These are phyloP conservation scores for Camelina sativa DNA, from an alignment of 345 rosid genomes.

Conservation along the genomic window DNA sequence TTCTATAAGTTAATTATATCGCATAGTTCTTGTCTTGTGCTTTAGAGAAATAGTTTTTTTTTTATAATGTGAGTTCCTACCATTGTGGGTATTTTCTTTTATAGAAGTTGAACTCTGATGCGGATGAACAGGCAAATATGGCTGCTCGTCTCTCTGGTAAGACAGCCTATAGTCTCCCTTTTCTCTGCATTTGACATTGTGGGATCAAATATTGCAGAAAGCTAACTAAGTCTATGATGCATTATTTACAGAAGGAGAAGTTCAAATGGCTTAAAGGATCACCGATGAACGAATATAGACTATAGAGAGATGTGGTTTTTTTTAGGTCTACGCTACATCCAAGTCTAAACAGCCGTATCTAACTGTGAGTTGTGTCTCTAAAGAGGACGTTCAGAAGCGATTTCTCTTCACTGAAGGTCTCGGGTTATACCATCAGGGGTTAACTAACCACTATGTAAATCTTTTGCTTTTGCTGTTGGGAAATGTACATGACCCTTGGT, in stretches of 20 bases:
- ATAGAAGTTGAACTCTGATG: constrained; percentile 69
- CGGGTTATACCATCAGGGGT: constrained; percentile 75
- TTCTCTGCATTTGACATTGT: background rate
- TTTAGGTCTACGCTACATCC: background rate
- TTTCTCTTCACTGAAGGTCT: constrained; percentile 87
- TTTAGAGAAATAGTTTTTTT: constrained; percentile 20
- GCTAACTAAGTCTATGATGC: constrained; percentile 1
- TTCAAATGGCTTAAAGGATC: constrained; percentile 50
- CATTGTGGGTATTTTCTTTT: constrained; percentile 25
- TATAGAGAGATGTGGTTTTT: constrained; percentile 32
- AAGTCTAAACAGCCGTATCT: constrained; percentile 60
- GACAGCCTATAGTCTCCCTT: constrained; percentile 34
- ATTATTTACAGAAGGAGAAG: constrained; percentile 61
- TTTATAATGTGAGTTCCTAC: constrained; percentile 14
- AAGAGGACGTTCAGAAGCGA: constrained; percentile 74
- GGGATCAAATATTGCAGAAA: background rate
- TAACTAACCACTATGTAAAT: constrained; percentile 76
- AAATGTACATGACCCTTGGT: background rate
- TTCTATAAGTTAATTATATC: background rate
- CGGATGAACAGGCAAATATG: constrained; percentile 85
- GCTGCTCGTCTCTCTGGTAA: constrained; percentile 72
- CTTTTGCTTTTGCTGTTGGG: background rate
- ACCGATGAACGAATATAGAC: constrained; percentile 10
- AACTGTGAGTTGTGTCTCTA: constrained; percentile 66
- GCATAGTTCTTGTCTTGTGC: background rate